phyloP scores from a whole-genome alignment of 1,284 basidiomycete species.

The Marasmius fiardii region DNA sequence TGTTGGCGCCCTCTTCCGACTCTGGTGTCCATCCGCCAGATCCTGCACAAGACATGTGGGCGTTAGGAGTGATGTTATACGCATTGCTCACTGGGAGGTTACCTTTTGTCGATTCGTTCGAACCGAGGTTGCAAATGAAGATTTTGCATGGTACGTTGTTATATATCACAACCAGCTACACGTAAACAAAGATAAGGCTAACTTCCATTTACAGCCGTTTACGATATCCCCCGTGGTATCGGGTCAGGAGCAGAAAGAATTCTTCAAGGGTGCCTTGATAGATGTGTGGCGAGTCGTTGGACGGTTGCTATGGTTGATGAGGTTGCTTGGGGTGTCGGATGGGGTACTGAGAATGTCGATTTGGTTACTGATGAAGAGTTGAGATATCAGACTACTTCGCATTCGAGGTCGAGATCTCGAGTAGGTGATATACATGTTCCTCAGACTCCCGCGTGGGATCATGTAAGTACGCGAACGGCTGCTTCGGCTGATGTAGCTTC shows the following conservation, averaged over 20 bases:
- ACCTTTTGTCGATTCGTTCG: conserved; percentile 85
- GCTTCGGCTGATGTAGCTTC: conserved; percentile 28
- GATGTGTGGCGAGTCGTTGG: conserved; percentile 61
- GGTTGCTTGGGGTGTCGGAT: conserved; percentile 78
- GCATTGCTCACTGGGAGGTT: conserved; percentile 77
- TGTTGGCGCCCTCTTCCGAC: conserved; percentile 19
- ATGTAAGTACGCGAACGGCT: conserved; percentile 5
- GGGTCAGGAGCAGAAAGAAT: conserved; percentile 71
- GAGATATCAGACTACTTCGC: conserved; percentile 15
- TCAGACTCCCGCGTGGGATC: conserved; percentile 7
- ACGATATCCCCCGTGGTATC: conserved; percentile 54
- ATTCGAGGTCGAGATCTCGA: conserved; percentile 26
- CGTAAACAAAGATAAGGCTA: background rate
- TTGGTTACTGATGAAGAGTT: conserved; percentile 25
- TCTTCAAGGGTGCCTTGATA: conserved; percentile 73
- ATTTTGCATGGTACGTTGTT: conserved; percentile 73
- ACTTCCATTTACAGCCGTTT: conserved; percentile 43
- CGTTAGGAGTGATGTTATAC: conserved; percentile 85
- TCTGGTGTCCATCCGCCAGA: conserved; percentile 28
- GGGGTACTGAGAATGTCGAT: conserved; percentile 48
- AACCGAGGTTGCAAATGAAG: conserved; percentile 87
- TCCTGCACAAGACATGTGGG: conserved; percentile 92
- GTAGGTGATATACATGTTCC: conserved; percentile 15
- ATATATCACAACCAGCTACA: background rate
- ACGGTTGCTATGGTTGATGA: conserved; percentile 72